Base-by-base conservation (phyloP, 306 rosid species). In the Alnus rubra region DNA sequence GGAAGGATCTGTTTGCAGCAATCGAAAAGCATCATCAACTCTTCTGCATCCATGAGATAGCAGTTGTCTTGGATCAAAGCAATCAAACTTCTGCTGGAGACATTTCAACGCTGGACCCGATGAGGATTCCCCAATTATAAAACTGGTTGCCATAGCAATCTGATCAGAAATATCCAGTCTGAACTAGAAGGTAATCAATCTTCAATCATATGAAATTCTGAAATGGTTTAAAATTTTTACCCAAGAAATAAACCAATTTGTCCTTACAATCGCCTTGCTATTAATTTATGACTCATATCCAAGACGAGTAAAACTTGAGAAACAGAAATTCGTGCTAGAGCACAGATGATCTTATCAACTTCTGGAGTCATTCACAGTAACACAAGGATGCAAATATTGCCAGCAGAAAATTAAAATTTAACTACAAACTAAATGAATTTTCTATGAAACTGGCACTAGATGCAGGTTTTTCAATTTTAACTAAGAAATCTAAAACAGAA, bases 1-100 rank as follows among this genome's bases (percentile, higher is more conserved):
- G 13, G 83, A 74, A 37, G 89, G 89, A 85, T 91, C 95, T 18
- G 79, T 74, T 74, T 74, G 91, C 69, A 89, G 78, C 85, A 88
- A 74, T 67, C 47, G 89, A 77, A 90, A 76, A 76, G 90, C 92
- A 53, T 88, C 82, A 59, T 64, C 53, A 54, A 90, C 63, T 69
- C 81, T 87, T 73, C 71, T 65, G 71, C 74, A 85, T 70, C 94
- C 94, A 2, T 58, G 75, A 19, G 89, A 82, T 33, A 81, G 49
- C 75, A 86, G 80, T 4, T 77, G 63, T 76, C 73, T 88, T 37
- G 89, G 69, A 76, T 74, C 87, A 74, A 35, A 58, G n/a, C 84
- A 50, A 48, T 79, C 80, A 56, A 77, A 42, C 73, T 83, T 81
- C 52, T 83, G 84, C 69, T 84, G 89, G 73, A 76, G 69, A 81